These are phyloP conservation scores for Monosporozyma yasuniensis DNA, from an alignment of 805 yeast genomes.

Conservation along the genomic window DNA sequence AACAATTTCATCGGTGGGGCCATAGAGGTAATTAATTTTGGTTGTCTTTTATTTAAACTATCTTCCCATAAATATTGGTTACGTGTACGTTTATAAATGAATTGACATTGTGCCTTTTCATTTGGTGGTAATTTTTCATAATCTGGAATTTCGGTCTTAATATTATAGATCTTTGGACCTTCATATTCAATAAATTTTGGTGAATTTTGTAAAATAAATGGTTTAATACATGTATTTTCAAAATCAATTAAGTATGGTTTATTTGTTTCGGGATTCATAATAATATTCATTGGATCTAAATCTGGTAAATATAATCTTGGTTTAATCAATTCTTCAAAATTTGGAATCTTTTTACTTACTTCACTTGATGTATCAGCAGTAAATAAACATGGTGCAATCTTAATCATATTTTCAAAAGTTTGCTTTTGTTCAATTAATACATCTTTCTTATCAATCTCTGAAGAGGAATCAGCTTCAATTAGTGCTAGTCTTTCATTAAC, in stretches of 20 bases:
- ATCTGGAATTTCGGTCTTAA: conserved; percentile 65
- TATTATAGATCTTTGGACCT: conserved; percentile 78
- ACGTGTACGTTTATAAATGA: conserved; percentile 83
- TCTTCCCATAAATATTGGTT: conserved; percentile 86
- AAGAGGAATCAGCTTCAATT: conserved; percentile 8
- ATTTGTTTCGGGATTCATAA: conserved; percentile 36
- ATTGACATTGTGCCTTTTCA: conserved; percentile 73
- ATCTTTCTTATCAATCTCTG: conserved; percentile 24
- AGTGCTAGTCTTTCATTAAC: conserved; percentile 42
- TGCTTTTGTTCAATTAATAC: conserved; percentile 42
- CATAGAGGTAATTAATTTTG: conserved; percentile 67
- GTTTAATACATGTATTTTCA: conserved; percentile 73
- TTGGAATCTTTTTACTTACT: conserved; percentile 42
- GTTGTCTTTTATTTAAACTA: conserved; percentile 54
- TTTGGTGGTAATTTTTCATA: conserved; percentile 57
- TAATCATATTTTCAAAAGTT: conserved; percentile 54
- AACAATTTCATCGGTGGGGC: conserved; percentile 73
- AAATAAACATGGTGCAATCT: conserved; percentile 51
- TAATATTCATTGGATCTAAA: conserved; percentile 82
- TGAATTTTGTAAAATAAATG: conserved; percentile 66
- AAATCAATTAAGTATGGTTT: conserved; percentile 61
- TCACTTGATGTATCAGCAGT: conserved; percentile 35
- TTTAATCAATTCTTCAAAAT: conserved; percentile 50
- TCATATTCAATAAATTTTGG: conserved; percentile 81
- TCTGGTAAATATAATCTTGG: conserved; percentile 78